Evolutionary conservation across 2,329 filamentous ascomycete genomes (phyloP).

Genomic region (Beauveria scarabaeidicola): DNA sequence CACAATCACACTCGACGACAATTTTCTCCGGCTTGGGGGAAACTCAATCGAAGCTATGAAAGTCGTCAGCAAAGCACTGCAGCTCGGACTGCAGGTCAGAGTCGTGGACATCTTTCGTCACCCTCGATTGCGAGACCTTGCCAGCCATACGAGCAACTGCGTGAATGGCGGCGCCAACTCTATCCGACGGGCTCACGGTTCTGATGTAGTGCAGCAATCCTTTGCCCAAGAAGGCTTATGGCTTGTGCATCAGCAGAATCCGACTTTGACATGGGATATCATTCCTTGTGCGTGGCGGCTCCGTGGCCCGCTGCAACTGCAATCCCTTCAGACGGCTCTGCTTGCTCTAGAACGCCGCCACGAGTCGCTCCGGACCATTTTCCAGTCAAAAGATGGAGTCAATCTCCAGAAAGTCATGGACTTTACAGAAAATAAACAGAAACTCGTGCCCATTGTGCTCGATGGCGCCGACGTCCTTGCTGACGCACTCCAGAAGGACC

Average conservation of each 20-base stretch:
- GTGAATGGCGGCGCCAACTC: background rate
- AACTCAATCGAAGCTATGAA: slow-evolving; percentile 38
- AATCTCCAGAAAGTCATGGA: slow-evolving; percentile 1
- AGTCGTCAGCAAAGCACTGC: slow-evolving; percentile 19
- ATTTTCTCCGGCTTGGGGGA: slow-evolving; percentile 37
- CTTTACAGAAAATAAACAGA: background rate
- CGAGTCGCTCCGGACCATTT: slow-evolving; percentile 11
- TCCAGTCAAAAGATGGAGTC: background rate
- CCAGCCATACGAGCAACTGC: too few relatives aligned
- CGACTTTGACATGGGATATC: slow-evolving; percentile 8
- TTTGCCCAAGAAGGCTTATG: slow-evolving; percentile 14
- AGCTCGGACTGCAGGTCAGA: slow-evolving; percentile 26
- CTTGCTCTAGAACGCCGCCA: slow-evolving; percentile 12
- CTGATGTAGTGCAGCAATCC: slow-evolving; percentile 13
- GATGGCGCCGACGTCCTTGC: background rate
- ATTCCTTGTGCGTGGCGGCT: slow-evolving; percentile 11
- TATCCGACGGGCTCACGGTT: background rate
- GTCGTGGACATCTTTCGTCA: slow-evolving; percentile 27
- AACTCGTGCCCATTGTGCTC: background rate
- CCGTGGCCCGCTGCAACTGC: slow-evolving; percentile 5
- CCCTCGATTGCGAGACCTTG: background rate
- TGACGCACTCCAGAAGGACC: slow-evolving; percentile 8
- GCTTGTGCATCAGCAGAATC: slow-evolving; percentile 13
- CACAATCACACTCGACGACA: slow-evolving; percentile 28
- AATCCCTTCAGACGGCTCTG: slow-evolving; percentile 3